phyloP scores from a whole-genome alignment of 2,329 filamentous ascomycete species.

The Ascochyta pisi region DNA sequence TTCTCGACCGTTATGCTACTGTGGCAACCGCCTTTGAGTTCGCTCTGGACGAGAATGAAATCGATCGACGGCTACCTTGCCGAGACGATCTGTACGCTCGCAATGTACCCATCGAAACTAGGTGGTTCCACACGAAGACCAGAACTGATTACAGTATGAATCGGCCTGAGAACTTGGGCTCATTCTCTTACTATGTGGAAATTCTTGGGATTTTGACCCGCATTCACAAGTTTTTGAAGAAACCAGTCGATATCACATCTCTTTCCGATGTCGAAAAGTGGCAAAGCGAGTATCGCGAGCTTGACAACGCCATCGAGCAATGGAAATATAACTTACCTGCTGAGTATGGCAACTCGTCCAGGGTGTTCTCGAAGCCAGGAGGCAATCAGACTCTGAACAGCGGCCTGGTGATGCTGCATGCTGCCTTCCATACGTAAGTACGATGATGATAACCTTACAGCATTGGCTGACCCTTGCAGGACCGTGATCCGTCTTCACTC shows the following conservation, averaged over 20 bases:
- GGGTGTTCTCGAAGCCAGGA: conserved; percentile 68
- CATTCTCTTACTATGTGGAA: conserved; percentile 90
- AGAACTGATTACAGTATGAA: conserved; percentile 69
- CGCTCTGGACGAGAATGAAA: conserved; percentile 85
- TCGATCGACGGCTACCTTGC: conserved; percentile 85
- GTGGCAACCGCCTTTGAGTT: conserved; percentile 93
- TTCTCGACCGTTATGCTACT: conserved; percentile 88
- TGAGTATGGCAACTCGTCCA: conserved; percentile 84
- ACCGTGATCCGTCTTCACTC: conserved; percentile 90
- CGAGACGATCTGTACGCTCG: conserved; percentile 85
- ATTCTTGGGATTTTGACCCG: conserved; percentile 85
- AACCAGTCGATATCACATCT: conserved; percentile 86
- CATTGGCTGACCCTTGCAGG: conserved; percentile 46
- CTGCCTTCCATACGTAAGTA: conserved; percentile 81
- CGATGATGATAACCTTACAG: neutral
- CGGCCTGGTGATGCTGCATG: conserved; percentile 89
- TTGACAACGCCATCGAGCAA: conserved; percentile 77
- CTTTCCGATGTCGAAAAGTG: conserved; percentile 85
- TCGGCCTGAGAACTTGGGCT: conserved; percentile 80
- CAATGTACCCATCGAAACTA: conserved; percentile 83
- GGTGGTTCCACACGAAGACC: conserved; percentile 69
- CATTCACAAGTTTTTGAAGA: conserved; percentile 87
- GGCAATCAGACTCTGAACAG: conserved; percentile 75
- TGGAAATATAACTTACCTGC: conserved; percentile 86
- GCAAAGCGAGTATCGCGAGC: conserved; percentile 84